These are phyloP conservation scores for Nitzschia putrida DNA, from an alignment of 108 stramenopile species.

Conservation along the genomic window DNA sequence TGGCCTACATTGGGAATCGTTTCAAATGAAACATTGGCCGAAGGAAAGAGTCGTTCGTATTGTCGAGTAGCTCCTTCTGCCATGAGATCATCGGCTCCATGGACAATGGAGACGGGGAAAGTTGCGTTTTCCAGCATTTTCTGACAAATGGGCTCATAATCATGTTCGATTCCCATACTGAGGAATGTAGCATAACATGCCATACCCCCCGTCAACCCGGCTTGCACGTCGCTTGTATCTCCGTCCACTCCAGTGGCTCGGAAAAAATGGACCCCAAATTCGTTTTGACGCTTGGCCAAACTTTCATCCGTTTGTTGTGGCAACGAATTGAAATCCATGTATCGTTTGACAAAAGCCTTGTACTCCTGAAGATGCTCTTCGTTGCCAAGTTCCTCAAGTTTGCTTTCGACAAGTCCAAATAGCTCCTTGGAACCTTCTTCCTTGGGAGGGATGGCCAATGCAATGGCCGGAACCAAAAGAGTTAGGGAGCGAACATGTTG, in stretches of 20 bases:
- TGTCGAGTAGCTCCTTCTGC: slow-evolving; percentile 12
- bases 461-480: slow-evolving; percentile 19
- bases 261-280: slow-evolving; percentile 13
- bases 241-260: slow-evolving; percentile 9
- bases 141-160: slow-evolving; percentile 9
- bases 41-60: slow-evolving; percentile 11
- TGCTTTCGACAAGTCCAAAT: slow-evolving; percentile 10
- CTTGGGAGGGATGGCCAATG: slow-evolving; percentile 8
- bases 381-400: slow-evolving; percentile 11
- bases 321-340: slow-evolving; percentile 15
- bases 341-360: slow-evolving; percentile 12
- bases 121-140: not conserved
- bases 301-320: slow-evolving; percentile 28
- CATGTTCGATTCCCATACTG: slow-evolving; percentile 25
- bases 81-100: slow-evolving; percentile 17
- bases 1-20: slow-evolving; percentile 6
- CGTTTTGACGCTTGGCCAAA: slow-evolving; percentile 17
- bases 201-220: slow-evolving; percentile 18
- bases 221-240: not conserved
- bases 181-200: slow-evolving; percentile 24
- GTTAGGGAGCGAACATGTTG: slow-evolving; percentile 16
- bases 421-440: not conserved
- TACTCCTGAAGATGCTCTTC: slow-evolving; percentile 6
- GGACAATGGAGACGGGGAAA: slow-evolving; percentile 29
- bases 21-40: slow-evolving; percentile 1